Percentiles rank a stretch among this genome's conserved stretches.
Evolutionary conservation across 306 rosid genomes (phyloP).

Genomic region (Fagus sylvatica): DNA sequence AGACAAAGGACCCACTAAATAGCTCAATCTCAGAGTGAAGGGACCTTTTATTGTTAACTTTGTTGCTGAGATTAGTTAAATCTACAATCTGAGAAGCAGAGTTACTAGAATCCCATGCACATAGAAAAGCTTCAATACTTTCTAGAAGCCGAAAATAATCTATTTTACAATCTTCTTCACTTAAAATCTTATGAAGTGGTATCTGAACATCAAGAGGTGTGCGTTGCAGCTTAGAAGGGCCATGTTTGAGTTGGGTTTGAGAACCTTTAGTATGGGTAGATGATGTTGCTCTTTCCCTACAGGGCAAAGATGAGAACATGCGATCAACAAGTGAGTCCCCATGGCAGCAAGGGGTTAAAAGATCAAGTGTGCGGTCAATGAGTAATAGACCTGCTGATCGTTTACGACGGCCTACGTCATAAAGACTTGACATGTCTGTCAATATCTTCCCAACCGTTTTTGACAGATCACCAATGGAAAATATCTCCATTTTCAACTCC

Average conservation of each 20-base stretch:
- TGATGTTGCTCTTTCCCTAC: conserved; percentile 49
- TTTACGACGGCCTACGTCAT: conserved; percentile 90
- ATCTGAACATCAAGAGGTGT: conserved; percentile 80
- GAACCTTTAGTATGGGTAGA: conserved; percentile 53
- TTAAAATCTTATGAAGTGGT: conserved; percentile 62
- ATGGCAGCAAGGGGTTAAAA: conserved; percentile 89
- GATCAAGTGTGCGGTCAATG: conserved; percentile 93
- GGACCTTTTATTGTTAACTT: conserved; percentile 42
- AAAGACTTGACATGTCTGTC: conserved; percentile 94
- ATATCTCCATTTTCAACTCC: conserved; percentile 96
- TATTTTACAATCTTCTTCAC: conserved; percentile 51
- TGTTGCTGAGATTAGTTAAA: conserved; percentile 53
- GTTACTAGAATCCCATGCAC: conserved; percentile 73
- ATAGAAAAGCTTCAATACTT: conserved; percentile 70
- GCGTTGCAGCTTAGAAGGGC: conserved; percentile 55
- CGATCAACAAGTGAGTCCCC: conserved; percentile 92
- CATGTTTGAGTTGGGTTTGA: conserved; percentile 49
- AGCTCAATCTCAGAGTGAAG: conserved; percentile 40
- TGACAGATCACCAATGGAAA: conserved; percentile 89
- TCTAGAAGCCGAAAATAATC: conserved; percentile 55
- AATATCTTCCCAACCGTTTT: conserved; percentile 77
- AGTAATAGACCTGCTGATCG: conserved; percentile 81
- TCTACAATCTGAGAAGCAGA: conserved; percentile 54
- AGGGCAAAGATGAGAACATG: conserved; percentile 72
- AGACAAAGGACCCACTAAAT: conserved; percentile 64